Evolutionary conservation across 805 yeast genomes (phyloP), one percentile per base, ranked within the genome.

Genomic region (Metschnikowia colocasiae): DNA sequence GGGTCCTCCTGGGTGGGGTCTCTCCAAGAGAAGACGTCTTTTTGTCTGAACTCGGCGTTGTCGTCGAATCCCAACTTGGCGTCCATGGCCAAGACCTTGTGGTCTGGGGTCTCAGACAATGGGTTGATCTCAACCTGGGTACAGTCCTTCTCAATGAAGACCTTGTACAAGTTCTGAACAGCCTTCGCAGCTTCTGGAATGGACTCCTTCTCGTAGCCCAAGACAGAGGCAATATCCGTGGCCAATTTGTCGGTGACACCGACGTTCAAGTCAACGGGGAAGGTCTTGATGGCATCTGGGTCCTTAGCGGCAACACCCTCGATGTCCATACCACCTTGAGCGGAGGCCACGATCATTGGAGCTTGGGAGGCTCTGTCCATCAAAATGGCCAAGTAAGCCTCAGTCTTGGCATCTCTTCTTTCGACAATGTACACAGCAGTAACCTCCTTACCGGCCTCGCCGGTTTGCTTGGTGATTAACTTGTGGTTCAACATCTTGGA

Each of bases 321-420:
- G 64, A 94, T 94, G 75, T 94, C 97, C 96, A 94, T 91, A 78
- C 99, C 99, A 76, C 99, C 99, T 75, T 94, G 94, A 54, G 95
- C 77, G 29, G 97, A 90, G 43, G 97, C 97, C 55, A 94, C 96
- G 64, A 94, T 87, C 74, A 94, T 78, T 51, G 98, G 96, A 58
- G 80, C 76, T 73, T 91, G 95, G 57, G 85, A 80, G 59, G 83
- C 80, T 76, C 99, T 89, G 79, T 94, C 98, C 86, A 91, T 81
- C 59, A 94, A 79, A 59, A 94, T 89, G 53, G 97, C 95, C 58
- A 94, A 73, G 74, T 94, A 94, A 49, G 97, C 95, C 77, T 94
- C 99, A 59, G 95, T 90, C 61, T 83, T 78, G 50, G 94, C 96
- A 64, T 87, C 86, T 68, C 90, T 91, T 71, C 97, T 86, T 76